Conservation (phyloP, 1,284 basidiomycete species). For the Ustilago lituana region DNA sequence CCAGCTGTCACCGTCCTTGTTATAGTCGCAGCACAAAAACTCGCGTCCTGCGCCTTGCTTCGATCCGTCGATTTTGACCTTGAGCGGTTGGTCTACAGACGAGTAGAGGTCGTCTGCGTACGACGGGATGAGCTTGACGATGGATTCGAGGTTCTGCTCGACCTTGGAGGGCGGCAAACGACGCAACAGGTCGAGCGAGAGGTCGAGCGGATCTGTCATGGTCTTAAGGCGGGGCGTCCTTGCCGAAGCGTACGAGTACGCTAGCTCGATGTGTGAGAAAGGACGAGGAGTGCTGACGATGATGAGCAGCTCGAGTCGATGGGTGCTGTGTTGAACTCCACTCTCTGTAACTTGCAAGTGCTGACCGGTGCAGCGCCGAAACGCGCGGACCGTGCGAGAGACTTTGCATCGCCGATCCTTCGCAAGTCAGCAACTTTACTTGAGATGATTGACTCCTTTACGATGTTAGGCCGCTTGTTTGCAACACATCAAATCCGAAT, state of each 20-base stretch:
- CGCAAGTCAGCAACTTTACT: too few species aligned
- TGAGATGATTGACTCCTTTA: too few species aligned
- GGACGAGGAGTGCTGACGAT: neutral
- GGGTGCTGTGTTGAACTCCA: conserved; percentile 18
- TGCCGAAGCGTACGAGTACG: too few species aligned
- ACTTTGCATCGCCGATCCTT: neutral
- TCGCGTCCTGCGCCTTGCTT: conserved; percentile 76
- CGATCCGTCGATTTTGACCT: conserved; percentile 79
- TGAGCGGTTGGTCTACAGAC: conserved; percentile 93
- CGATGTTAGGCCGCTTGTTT: too few species aligned
- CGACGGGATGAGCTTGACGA: conserved; percentile 79
- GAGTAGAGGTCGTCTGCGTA: conserved; percentile 94
- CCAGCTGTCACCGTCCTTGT: conserved; percentile 93
- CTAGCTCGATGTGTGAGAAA: too few species aligned
- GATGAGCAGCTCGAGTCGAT: neutral
- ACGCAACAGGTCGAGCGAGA: conserved; percentile 85
- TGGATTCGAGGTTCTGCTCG: conserved; percentile 83
- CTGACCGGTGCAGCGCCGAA: neutral
- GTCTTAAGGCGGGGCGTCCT: too few species aligned
- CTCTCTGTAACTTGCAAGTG: too few species aligned
- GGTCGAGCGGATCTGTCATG: conserved; percentile 60
- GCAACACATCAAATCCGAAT: too few species aligned
- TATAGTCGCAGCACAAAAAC: conserved; percentile 96
- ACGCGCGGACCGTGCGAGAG: conserved; percentile 15
- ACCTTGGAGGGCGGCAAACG: conserved; percentile 92